A percentile compares a stretch with the other conserved stretches of the same genome.
phyloP scores from a whole-genome alignment of 2,329 filamentous ascomycete genomes.

The Neonectria hederae region DNA sequence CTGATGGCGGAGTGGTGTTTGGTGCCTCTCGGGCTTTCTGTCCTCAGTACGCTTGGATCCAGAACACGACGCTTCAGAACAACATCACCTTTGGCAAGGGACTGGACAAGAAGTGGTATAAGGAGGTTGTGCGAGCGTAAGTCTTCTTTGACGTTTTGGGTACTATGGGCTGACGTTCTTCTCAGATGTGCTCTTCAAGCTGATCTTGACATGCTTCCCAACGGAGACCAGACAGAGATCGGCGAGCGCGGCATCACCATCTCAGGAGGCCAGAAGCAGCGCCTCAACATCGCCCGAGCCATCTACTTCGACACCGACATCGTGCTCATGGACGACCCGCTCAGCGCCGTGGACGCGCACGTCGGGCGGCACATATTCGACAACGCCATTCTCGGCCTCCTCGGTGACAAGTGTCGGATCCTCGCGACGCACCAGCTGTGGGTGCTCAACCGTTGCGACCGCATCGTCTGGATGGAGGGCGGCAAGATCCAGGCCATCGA shows the following conservation, averaged over 20 bases:
- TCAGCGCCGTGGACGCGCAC: slow-evolving; percentile 75
- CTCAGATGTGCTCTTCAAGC: slow-evolving; percentile 78
- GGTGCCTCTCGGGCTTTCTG: slow-evolving; percentile 89
- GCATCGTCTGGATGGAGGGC: slow-evolving; percentile 92
- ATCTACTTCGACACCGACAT: slow-evolving; percentile 76
- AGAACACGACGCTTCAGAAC: slow-evolving; percentile 85
- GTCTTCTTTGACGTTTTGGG: slow-evolving; percentile 41
- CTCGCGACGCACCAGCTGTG: slow-evolving; percentile 95
- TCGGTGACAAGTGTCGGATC: slow-evolving; percentile 89
- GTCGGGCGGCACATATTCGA: slow-evolving; percentile 86
- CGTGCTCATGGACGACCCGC: slow-evolving; percentile 74
- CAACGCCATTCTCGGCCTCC: slow-evolving; percentile 87
- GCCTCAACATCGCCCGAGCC: slow-evolving; percentile 89
- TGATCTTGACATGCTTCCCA: slow-evolving; percentile 92
- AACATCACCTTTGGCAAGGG: slow-evolving; percentile 93
- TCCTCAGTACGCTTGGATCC: slow-evolving; percentile 97
- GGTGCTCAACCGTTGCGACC: slow-evolving; percentile 88
- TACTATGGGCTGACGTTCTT: slow-evolving; percentile 13
- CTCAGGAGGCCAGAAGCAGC: slow-evolving; percentile 94
- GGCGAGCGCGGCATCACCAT: slow-evolving; percentile 96
- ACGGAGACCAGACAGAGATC: slow-evolving; percentile 89
- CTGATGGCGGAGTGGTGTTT: slow-evolving; percentile 75
- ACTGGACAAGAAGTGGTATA: slow-evolving; percentile 80
- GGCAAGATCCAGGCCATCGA: slow-evolving; percentile 86
- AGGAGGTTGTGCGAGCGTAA: slow-evolving; percentile 80